A percentile compares a stretch with the other conserved stretches of the same genome.
Conservation (phyloP, 768 basidiomycete genomes). For the Cystobasidium onofrii region DNA sequence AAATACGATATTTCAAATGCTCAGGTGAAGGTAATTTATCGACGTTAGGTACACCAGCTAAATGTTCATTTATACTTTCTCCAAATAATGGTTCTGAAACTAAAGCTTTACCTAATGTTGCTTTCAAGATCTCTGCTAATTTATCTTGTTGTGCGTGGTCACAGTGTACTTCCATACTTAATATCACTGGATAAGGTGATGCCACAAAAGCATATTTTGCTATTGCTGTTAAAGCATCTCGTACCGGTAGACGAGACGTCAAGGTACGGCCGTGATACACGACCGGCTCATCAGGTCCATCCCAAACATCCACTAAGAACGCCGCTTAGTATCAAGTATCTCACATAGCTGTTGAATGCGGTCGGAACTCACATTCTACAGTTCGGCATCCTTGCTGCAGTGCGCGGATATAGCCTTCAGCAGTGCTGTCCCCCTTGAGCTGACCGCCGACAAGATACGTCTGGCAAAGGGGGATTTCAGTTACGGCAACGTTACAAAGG, state of each 20-base stretch:
- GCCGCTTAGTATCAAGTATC: not conserved
- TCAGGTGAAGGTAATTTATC: slow-evolving; percentile 71
- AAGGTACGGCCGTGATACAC: slow-evolving; percentile 84
- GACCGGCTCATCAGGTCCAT: slow-evolving; percentile 66
- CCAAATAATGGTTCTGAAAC: slow-evolving; percentile 43
- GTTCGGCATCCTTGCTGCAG: slow-evolving; percentile 82
- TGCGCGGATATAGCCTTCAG: slow-evolving; percentile 87
- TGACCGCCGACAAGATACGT: slow-evolving; percentile 83
- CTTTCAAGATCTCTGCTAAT: slow-evolving; percentile 65
- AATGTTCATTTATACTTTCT: slow-evolving; percentile 38
- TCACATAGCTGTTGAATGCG: not conserved
- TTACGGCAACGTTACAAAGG: not conserved
- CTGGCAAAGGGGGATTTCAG: slow-evolving; percentile 28
- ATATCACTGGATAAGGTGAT: slow-evolving; percentile 83
- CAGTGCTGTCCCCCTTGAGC: slow-evolving; percentile 65
- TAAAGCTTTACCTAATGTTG: slow-evolving; percentile 55
- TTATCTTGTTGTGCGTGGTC: slow-evolving; percentile 66
- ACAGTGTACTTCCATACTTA: slow-evolving; percentile 89
- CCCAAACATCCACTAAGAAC: slow-evolving; percentile 74
- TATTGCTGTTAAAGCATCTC: slow-evolving; percentile 75
- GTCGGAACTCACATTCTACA: slow-evolving; percentile 66
- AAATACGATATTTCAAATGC: slow-evolving; percentile 63
- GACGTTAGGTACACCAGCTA: slow-evolving; percentile 44
- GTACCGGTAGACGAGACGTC: slow-evolving; percentile 69
- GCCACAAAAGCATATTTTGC: slow-evolving; percentile 80